Base-by-base conservation (phyloP, 805 yeast genomes). In the Barnettozyma wickerhamii region DNA sequence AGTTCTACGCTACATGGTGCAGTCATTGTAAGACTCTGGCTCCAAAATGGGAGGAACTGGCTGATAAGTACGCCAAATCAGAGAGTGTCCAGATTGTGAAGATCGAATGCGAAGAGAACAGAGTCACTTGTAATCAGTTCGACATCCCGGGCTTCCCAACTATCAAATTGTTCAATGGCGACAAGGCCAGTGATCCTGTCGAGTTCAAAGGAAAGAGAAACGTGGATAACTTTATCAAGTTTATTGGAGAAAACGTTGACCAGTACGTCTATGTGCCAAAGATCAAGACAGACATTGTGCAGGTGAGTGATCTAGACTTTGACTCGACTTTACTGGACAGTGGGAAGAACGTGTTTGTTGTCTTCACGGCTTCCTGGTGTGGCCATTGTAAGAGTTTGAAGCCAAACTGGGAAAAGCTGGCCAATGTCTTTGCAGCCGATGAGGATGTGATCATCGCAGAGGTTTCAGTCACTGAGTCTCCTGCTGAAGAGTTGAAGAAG, bases 1-100 rank as follows among this genome's bases (percentile, higher is more conserved):
- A 87, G 69, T 91, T 89, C 68, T 91, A 86, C 60, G 97, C 98
- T 37, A 89, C 95, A 60, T 90, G 96, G 96, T 89, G 96, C 71
- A 89, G 95, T 36, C 96, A 89, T 73, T 88, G 96, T 72, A 87
- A 87, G 73, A 86, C 75, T 60, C 73, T 90, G 59, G 91, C 89
- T 33, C 96, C 96, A 54, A 73, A 71, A 43, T 88, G 81, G 71
- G 95, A 85, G 55, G 90, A 89, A 58, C 73, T 93, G 51, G 96
- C 90, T 33, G 79, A 69, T 30, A 56, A 80, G 35, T 85, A 74
- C 66, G 69, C 70, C 40, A 66, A 69, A 29, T 63, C 66, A 38
- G 67, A 67, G 37, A 71, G 78, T 58, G 84, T 91, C 40, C 66
- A 81, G 32, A 70, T 93, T 53, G 96, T 95, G 51, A 80, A 89